A percentile compares a stretch with the other conserved stretches of the same genome.
Conservation (phyloP, 1,284 basidiomycete species). For the Heterobasidion occidentale region DNA sequence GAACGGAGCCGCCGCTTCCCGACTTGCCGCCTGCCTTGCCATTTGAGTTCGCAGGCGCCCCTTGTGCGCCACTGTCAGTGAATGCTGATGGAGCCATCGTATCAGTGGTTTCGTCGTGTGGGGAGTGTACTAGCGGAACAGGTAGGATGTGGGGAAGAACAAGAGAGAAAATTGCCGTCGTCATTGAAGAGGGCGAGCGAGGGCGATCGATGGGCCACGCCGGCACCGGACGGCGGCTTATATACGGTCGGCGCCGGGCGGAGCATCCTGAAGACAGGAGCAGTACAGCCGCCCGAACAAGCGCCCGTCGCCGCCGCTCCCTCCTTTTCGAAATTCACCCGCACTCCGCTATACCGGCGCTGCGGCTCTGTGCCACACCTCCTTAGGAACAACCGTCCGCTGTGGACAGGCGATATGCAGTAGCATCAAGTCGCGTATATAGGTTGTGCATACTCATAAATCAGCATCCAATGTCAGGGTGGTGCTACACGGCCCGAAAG, state of each 20-base stretch:
- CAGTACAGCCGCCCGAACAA: background rate
- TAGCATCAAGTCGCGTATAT: too few relatives aligned
- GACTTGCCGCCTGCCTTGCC: background rate
- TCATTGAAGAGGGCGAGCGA: too few relatives aligned
- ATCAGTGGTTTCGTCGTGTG: background rate
- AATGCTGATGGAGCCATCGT: background rate
- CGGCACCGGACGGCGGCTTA: background rate
- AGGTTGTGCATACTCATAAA: too few relatives aligned
- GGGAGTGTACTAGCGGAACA: background rate
- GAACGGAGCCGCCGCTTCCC: background rate
- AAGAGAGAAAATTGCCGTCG: too few relatives aligned
- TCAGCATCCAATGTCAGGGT: too few relatives aligned
- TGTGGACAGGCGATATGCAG: too few relatives aligned
- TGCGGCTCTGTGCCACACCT: too few relatives aligned
- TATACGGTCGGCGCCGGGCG: background rate
- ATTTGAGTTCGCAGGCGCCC: background rate
- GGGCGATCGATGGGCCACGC: too few relatives aligned
- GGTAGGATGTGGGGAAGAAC: background rate
- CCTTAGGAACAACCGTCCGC: too few relatives aligned
- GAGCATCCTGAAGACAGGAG: background rate
- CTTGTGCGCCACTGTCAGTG: background rate
- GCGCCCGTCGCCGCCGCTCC: background rate
- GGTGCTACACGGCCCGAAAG: too few relatives aligned
- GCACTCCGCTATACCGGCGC: too few relatives aligned
- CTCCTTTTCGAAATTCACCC: too few relatives aligned